These are phyloP conservation scores for Ceriops zippeliana DNA, from an alignment of 345 rosid genomes.

Conservation along the genomic window DNA sequence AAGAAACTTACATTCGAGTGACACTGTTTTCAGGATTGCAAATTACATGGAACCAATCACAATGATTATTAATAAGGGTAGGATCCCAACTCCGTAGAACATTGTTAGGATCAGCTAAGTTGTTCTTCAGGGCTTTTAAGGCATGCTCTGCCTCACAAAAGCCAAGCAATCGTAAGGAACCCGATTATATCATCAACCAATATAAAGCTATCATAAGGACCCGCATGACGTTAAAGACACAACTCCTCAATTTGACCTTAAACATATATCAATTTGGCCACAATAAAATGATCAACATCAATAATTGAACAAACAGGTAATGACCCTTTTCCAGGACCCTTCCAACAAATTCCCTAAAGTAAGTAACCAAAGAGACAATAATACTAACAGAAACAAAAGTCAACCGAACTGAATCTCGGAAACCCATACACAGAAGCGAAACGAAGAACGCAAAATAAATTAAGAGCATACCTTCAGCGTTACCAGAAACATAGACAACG, in stretches of 20 bases:
- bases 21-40: constrained; percentile 67
- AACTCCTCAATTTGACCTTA: no score
- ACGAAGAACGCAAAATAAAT: background rate
- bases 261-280: no score
- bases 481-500: constrained; percentile 48
- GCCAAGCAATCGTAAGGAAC: background rate
- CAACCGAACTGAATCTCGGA: constrained; percentile 11
- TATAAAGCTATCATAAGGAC: no score
- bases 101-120: constrained; percentile 63
- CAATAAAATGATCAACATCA: no score
- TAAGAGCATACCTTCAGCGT: constrained; percentile 60
- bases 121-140: constrained; percentile 62
- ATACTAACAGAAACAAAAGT: background rate
- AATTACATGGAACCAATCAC: constrained; percentile 84
- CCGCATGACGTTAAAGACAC: background rate
- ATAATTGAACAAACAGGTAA: no score
- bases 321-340: background rate
- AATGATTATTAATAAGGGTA: constrained; percentile 58
- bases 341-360: background rate
- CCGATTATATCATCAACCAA: background rate
- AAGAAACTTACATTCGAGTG: constrained; percentile 67
- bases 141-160: constrained; percentile 62
- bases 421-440: constrained; percentile 1
- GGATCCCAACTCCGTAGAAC: constrained; percentile 82
- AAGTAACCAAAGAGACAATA: background rate